A percentile compares a stretch with the other conserved stretches of the same genome.
These are phyloP conservation scores for Oxyria digyna DNA, from an alignment of 148 eudicot species.

Conservation along the genomic window DNA sequence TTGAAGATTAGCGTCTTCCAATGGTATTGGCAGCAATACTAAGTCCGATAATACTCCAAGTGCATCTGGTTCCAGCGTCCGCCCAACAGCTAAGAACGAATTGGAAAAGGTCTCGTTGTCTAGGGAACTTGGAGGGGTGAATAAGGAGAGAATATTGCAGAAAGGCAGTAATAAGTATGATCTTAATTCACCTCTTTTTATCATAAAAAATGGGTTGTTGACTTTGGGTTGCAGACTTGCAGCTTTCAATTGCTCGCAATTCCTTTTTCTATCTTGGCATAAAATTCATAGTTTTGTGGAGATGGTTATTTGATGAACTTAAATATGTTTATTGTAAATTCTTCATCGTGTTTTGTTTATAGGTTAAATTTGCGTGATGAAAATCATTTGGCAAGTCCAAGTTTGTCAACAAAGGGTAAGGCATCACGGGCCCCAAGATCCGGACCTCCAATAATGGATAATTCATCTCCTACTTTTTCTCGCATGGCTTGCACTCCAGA, in stretches of 20 bases:
- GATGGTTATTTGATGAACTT: neutral
- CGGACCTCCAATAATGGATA: slow-evolving; percentile 36
- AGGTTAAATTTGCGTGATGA: slow-evolving; percentile 71
- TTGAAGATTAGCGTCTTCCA: slow-evolving; percentile 50
- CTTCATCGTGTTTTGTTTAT: slow-evolving; percentile 2
- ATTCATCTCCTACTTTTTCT: slow-evolving; percentile 44
- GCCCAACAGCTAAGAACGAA: slow-evolving; percentile 47
- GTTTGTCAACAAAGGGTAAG: slow-evolving; percentile 58
- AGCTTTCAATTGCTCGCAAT: neutral
- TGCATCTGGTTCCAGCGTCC: slow-evolving; percentile 37
- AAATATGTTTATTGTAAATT: neutral
- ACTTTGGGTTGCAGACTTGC: neutral
- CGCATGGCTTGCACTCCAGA: slow-evolving; percentile 46
- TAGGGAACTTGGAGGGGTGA: slow-evolving; percentile 51
- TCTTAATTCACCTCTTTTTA: neutral
- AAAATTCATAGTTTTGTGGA: neutral
- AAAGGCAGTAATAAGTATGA: slow-evolving; percentile 70
- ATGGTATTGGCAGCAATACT: slow-evolving; percentile 35
- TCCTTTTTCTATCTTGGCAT: neutral
- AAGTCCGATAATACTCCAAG: slow-evolving; percentile 44
- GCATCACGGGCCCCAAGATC: slow-evolving; percentile 63
- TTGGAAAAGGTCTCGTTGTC: slow-evolving; percentile 42
- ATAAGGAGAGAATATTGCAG: slow-evolving; percentile 47
- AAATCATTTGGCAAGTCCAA: slow-evolving; percentile 24
- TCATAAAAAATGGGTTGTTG: neutral